phyloP scores from a whole-genome alignment of 371 early-diverging fungal species.

The Saksenaea oblongispora region DNA sequence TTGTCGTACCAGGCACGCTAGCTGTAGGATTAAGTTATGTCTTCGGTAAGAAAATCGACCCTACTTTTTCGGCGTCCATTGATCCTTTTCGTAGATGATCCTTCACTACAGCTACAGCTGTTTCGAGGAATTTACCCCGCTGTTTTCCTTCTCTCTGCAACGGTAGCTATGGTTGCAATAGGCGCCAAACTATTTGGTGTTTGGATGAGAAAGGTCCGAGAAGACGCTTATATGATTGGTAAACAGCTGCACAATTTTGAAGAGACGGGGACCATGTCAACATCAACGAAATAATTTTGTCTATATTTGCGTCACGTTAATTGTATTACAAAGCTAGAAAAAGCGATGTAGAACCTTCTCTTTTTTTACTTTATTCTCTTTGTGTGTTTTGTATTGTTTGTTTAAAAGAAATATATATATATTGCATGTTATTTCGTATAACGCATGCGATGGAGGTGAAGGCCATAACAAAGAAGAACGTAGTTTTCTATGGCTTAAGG shows the following conservation, averaged over 20 bases:
- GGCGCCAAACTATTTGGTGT: slow-evolving; percentile 16
- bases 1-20: slow-evolving; percentile 27
- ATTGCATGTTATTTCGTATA: background rate
- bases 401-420: too few relatives aligned
- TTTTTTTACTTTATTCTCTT: background rate
- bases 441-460: background rate
- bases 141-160: slow-evolving; percentile 10
- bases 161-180: background rate
- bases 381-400: background rate
- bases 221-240: slow-evolving; percentile 63
- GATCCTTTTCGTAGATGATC: slow-evolving; percentile 15
- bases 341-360: background rate
- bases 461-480: background rate
- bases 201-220: slow-evolving; percentile 55
- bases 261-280: slow-evolving; percentile 2
- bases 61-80: background rate
- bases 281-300: slow-evolving; percentile 1
- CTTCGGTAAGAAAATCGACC: slow-evolving; percentile 14
- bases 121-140: slow-evolving; percentile 41
- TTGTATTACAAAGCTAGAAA: slow-evolving; percentile 2
- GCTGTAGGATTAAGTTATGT: slow-evolving; percentile 8
- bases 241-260: slow-evolving; percentile 58
- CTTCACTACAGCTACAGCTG: slow-evolving; percentile 20
- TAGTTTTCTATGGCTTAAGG: background rate
- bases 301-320: background rate